Conservation (phyloP, 352 stramenopile genomes). For the Phytophthora agathidicida region DNA sequence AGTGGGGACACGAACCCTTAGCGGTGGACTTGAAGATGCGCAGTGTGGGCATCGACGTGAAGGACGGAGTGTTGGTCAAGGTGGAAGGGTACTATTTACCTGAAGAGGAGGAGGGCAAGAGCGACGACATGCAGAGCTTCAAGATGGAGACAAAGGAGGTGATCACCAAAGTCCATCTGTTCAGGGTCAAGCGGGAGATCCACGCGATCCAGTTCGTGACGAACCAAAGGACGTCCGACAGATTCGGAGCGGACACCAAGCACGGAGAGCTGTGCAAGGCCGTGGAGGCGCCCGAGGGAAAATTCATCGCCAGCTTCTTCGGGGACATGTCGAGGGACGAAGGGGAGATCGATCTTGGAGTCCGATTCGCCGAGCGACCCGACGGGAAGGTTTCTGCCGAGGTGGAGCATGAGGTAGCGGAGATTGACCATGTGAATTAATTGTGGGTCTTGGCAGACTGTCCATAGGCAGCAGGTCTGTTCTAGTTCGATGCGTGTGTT, state of each 20-base stretch:
- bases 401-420: constrained; percentile 19
- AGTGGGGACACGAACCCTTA: constrained; percentile 25
- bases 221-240: constrained; percentile 23
- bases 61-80: constrained; percentile 17
- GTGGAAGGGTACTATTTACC: constrained; percentile 25
- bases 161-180: constrained; percentile 35
- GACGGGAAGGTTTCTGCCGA: neutral
- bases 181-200: constrained; percentile 33
- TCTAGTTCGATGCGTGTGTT: no score
- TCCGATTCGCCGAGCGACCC: constrained; percentile 24
- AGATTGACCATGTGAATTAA: constrained; percentile 40
- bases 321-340: constrained; percentile 23
- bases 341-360: constrained; percentile 27
- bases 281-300: constrained; percentile 30
- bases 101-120: neutral
- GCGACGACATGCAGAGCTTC: constrained; percentile 2
- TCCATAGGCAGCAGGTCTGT: no score
- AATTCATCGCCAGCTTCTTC: constrained; percentile 37
- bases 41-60: constrained; percentile 18
- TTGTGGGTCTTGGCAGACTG: no score
- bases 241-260: constrained; percentile 23
- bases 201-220: constrained; percentile 40
- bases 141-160: constrained; percentile 15
- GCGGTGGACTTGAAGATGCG: constrained; percentile 19
- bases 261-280: constrained; percentile 38